Evolutionary conservation across 495 filamentous ascomycete genomes (phyloP), one percentile per base, ranked within the genome.

Genomic region (Delitschia confertaspora): DNA sequence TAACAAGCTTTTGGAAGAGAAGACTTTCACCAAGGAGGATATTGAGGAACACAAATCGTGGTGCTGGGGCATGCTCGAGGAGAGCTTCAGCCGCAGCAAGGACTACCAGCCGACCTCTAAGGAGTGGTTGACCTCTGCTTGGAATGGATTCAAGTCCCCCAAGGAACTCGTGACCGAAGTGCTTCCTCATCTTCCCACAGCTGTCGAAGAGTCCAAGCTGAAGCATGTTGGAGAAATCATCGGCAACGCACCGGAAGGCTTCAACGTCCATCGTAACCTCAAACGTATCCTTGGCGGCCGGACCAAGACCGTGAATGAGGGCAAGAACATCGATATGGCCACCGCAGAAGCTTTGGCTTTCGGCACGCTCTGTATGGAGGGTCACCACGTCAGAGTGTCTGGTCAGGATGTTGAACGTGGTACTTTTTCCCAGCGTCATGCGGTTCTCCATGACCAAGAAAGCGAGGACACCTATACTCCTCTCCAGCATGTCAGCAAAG

Each of bases 381-480:
- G 93, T 21, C 84, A 93, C 64, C 91, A 98, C 62, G 88, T 98
- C 55, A 83, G 91, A 66, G 79, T 98, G 11, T 95, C 91, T 45
- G 91, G 91, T 48, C 91, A 98, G 70, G 91, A 98, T 70, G 91
- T 98, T 42, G 89, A 98, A 74, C 86, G 91, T 76, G 91, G 91
- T 67, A 98, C 91, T 46, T 98, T 98, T 78, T 98, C 91, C 19
- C 91, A 98, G 71, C 80, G 91, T 57, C 91, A 98, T 62, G 80
- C 91, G 46, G 89, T 98, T 42, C 77, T 98, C 57, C 91, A 96
- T 67, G 93, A 98, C 67, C 91, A 98, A 69, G 84, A 91, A 62
- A 88, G 63, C 51, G 91, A 98, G 66, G 68, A 73, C 44, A 95
- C 87, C 10, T 94, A 93, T 65, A 95, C 88, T 7, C 91, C 93